These are phyloP conservation scores for Aspergillus diversus DNA, from an alignment of 495 filamentous ascomycete species.

Conservation along the genomic window DNA sequence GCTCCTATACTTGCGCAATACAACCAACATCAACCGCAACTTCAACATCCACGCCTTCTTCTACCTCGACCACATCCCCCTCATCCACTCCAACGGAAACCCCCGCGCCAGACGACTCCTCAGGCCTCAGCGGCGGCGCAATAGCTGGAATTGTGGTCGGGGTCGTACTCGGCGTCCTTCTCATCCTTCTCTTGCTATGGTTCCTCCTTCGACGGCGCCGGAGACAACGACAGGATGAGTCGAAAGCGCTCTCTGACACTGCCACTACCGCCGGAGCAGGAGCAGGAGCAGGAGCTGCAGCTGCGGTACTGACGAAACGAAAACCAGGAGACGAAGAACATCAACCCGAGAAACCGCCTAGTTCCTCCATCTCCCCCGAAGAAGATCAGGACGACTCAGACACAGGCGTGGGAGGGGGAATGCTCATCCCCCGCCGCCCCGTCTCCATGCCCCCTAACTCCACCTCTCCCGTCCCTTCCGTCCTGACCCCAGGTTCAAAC, in stretches of 20 bases:
- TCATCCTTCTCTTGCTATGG: constrained; percentile 33
- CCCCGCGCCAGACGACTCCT: constrained; percentile 7
- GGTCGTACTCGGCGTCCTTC: constrained; percentile 32
- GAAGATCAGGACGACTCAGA: not conserved
- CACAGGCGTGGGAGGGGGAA: not conserved
- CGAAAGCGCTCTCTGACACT: not conserved
- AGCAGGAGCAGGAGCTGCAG: not conserved
- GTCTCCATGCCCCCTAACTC: constrained; percentile 8
- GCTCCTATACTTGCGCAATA: constrained; percentile 29
- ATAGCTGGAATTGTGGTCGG: constrained; percentile 39
- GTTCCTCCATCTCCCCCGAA: not conserved
- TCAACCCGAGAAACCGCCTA: not conserved
- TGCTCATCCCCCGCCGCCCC: constrained; percentile 8
- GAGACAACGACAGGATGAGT: constrained; percentile 11
- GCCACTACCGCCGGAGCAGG: constrained; percentile 3
- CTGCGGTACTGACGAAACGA: not conserved
- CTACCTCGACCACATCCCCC: constrained; percentile 6
- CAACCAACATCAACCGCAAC: not conserved
- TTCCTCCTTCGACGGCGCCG: constrained; percentile 22
- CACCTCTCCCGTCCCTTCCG: constrained; percentile 1
- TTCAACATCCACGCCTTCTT: not conserved
- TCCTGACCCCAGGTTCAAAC: constrained; percentile 13
- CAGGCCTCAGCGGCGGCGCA: constrained; percentile 30
- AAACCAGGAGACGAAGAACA: not conserved
- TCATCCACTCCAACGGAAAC: constrained; percentile 7